Percentiles rank a stretch among this genome's conserved stretches.
phyloP scores from a whole-genome alignment of 805 yeast species.

The Yamadazyma olivae region DNA sequence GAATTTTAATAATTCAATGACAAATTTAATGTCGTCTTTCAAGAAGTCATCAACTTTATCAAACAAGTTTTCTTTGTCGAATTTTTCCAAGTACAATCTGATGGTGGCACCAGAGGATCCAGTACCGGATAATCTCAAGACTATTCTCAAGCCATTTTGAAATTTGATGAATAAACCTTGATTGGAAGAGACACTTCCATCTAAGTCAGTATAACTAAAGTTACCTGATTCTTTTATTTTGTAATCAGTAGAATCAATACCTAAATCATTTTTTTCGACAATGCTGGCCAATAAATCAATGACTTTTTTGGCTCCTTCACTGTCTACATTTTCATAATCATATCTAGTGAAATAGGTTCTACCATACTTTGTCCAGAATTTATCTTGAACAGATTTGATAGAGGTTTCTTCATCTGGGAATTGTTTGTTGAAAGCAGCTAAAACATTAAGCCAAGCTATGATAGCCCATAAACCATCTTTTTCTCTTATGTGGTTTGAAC shows the following conservation, averaged over 20 bases:
- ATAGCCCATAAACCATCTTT: slow-evolving; percentile 98
- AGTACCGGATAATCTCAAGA: slow-evolving; percentile 91
- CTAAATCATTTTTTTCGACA: slow-evolving; percentile 35
- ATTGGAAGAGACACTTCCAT: slow-evolving; percentile 81
- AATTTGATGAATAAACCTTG: slow-evolving; percentile 89
- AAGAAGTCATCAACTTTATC: slow-evolving; percentile 66
- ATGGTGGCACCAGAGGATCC: slow-evolving; percentile 98
- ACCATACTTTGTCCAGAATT: slow-evolving; percentile 91
- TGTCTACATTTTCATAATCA: slow-evolving; percentile 82
- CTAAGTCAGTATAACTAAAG: slow-evolving; percentile 89
- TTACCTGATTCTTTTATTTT: slow-evolving; percentile 76
- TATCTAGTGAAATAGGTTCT: slow-evolving; percentile 96
- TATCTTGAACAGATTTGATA: slow-evolving; percentile 73
- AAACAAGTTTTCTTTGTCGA: slow-evolving; percentile 53
- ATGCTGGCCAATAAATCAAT: slow-evolving; percentile 43
- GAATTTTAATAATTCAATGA: slow-evolving; percentile 68
- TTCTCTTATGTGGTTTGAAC: slow-evolving; percentile 95
- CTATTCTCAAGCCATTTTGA: slow-evolving; percentile 77
- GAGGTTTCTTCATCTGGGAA: slow-evolving; percentile 59
- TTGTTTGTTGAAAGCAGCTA: slow-evolving; percentile 73
- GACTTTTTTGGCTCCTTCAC: slow-evolving; percentile 71
- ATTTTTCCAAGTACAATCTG: slow-evolving; percentile 85
- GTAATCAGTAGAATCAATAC: slow-evolving; percentile 48
- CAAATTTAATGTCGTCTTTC: slow-evolving; percentile 55
- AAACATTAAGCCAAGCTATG: slow-evolving; percentile 93